Evolutionary conservation across 768 basidiomycete species (phyloP).

Genomic region (Tricholoma terreum): DNA sequence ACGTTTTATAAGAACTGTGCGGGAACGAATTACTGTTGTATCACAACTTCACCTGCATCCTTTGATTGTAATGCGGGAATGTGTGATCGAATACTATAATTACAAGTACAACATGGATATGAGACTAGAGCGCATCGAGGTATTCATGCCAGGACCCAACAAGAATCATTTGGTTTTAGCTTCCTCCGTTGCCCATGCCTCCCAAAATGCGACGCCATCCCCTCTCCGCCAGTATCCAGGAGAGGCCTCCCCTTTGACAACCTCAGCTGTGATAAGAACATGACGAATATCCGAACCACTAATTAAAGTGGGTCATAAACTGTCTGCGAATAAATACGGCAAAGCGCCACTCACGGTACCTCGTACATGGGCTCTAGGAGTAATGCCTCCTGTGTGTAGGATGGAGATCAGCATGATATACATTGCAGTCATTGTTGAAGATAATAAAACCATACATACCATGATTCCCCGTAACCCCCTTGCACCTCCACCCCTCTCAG

Average conservation of each 20-base stretch:
- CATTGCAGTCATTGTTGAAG: neutral
- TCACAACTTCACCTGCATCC: neutral
- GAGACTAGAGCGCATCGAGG: slow-evolving; percentile 2
- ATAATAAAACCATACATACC: slow-evolving; percentile 45
- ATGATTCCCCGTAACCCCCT: slow-evolving; percentile 87
- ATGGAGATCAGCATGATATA: slow-evolving; percentile 1
- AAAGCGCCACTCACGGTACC: slow-evolving; percentile 67
- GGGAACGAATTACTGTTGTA: slow-evolving; percentile 6
- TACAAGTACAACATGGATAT: slow-evolving; percentile 5
- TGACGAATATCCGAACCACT: slow-evolving; percentile 59
- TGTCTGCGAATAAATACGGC: neutral
- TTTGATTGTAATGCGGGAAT: slow-evolving; percentile 3
- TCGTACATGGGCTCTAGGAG: slow-evolving; percentile 92
- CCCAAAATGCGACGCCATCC: slow-evolving; percentile 68
- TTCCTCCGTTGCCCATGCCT: slow-evolving; percentile 75
- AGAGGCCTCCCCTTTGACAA: slow-evolving; percentile 58
- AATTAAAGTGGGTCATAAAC: neutral
- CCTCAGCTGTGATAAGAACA: slow-evolving; percentile 75
- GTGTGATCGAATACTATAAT: neutral
- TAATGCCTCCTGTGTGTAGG: slow-evolving; percentile 59
- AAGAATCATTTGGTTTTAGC: slow-evolving; percentile 15
- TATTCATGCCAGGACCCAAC: neutral
- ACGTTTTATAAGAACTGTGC: slow-evolving; percentile 11
- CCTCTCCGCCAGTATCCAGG: slow-evolving; percentile 77
- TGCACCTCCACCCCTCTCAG: slow-evolving; percentile 84